These are phyloP conservation scores for Olyra latifolia DNA, from an alignment of 176 grass and related monocot genomes.

Conservation along the genomic window DNA sequence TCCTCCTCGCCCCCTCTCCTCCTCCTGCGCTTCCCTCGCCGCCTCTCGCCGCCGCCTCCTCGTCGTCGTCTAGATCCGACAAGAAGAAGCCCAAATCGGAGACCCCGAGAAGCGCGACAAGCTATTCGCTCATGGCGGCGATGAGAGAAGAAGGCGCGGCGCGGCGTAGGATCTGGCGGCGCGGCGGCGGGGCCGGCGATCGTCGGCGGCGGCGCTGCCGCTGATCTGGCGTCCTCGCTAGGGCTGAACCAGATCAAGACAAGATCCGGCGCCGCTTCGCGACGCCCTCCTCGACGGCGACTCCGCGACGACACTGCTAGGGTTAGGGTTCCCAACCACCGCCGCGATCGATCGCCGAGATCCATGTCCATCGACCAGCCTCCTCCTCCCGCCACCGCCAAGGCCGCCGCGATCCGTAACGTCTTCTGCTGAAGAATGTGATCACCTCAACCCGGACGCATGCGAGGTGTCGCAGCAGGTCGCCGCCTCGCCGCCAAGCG, in stretches of 20 bases:
- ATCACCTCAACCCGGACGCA: constrained; percentile 77
- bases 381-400: constrained; percentile 33
- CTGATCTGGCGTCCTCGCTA: constrained; percentile 95
- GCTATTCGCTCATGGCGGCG: constrained; percentile 47
- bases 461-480: constrained; percentile 95
- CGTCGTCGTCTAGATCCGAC: constrained; percentile 80
- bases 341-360: constrained; percentile 28
- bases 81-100: constrained; percentile 93
- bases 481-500: constrained; percentile 82
- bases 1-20: too few species aligned
- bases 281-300: constrained; percentile 24
- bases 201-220: constrained; percentile 48
- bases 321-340: constrained; percentile 17
- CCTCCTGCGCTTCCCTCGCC: too few species aligned
- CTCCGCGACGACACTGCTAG: constrained; percentile 19
- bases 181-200: constrained; percentile 19
- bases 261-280: constrained; percentile 83
- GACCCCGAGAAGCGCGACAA: constrained; percentile 51
- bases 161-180: constrained; percentile 43
- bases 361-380: constrained; percentile 43
- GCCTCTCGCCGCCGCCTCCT: constrained; percentile 34
- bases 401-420: constrained; percentile 61
- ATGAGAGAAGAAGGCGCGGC: constrained; percentile 43
- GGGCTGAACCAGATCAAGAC: constrained; percentile 99
- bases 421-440: constrained; percentile 90